A percentile compares a stretch with the other conserved stretches of the same genome.
These are phyloP conservation scores for Tetrapisispora iriomotensis DNA, from an alignment of 805 yeast genomes.

Conservation along the genomic window DNA sequence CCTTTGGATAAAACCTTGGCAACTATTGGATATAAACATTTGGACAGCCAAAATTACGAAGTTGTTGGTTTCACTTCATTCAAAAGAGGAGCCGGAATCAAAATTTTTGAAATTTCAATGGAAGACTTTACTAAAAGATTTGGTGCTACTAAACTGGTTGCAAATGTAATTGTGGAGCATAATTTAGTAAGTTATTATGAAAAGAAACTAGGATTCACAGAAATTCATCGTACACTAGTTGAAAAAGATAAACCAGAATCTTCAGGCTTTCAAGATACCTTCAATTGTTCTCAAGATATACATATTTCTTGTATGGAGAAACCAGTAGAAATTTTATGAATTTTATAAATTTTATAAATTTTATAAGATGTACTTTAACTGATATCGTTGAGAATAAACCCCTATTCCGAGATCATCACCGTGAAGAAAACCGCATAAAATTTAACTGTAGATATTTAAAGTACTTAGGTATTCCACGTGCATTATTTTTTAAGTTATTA, in stretches of 20 bases:
- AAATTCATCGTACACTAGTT: conserved; percentile 18
- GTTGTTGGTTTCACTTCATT: conserved; percentile 47
- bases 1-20: conserved; percentile 21
- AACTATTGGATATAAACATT: conserved; percentile 30
- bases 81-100: conserved; percentile 10
- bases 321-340: neutral
- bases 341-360: too few relatives aligned
- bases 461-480: neutral
- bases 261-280: conserved; percentile 31
- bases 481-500: neutral
- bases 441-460: too few relatives aligned
- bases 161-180: conserved; percentile 42
- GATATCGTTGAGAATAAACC: too few relatives aligned
- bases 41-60: conserved; percentile 26
- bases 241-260: conserved; percentile 17
- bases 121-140: conserved; percentile 12
- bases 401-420: too few relatives aligned
- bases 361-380: too few relatives aligned
- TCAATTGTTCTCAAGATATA: conserved; percentile 34
- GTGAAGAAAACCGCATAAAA: too few relatives aligned
- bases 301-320: conserved; percentile 25
- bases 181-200: conserved; percentile 37
- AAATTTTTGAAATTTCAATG: conserved; percentile 6
- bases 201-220: conserved; percentile 31
- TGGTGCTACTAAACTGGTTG: conserved; percentile 18